Evolutionary conservation across 352 stramenopile species (phyloP), one percentile per base, ranked within the genome.

Genomic region (Pythium chondricola): DNA sequence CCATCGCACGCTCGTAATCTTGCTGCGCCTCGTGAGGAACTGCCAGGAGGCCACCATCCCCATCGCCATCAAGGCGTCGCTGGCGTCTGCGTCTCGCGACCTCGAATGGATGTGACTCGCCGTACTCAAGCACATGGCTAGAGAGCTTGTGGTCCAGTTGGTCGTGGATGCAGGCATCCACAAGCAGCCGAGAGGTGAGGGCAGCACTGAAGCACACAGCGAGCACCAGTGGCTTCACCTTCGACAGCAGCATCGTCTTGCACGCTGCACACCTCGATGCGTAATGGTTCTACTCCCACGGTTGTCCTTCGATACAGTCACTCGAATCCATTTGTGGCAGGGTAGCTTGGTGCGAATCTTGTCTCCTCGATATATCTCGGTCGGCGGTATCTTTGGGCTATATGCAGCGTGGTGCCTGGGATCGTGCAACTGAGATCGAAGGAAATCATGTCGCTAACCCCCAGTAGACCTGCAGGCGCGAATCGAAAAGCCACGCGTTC

Each of bases 1-100:
- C 73, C n/a, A 63, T 37, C 21, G 50, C 8, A 13, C 70, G 57
- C 30, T 72, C 52, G 41, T 83, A 85, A 1, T 45, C 49, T 43
- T 85, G 71, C 14, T 45, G 18, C 0, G 44, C 43, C 17, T 51
- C 7, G 13, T 58, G 44, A 0, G 38, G 56, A 22, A 47, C 8
- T 6, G 20, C 21, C 5, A 30, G 29, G n/a, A 56, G 21, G 7
- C 29, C 29, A 33, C 29, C 29, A 33, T 58, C 53, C 21, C 1
- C 46, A 2, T 18, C 16, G 13, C 16, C 9, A 7, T 53, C 48
- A 30, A 52, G 6, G 1, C 48, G 29, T 3, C 33, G 42, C n/a
- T 30, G 41, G 21, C 50, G 50, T 26, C 38, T 41, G 3, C 24
- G 45, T 24, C 55, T 47, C 1, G 51, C 45, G 14, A 66, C 7